These are phyloP conservation scores for Dactylellina drechsleri DNA, from an alignment of 2,329 filamentous ascomycete genomes.

Conservation along the genomic window DNA sequence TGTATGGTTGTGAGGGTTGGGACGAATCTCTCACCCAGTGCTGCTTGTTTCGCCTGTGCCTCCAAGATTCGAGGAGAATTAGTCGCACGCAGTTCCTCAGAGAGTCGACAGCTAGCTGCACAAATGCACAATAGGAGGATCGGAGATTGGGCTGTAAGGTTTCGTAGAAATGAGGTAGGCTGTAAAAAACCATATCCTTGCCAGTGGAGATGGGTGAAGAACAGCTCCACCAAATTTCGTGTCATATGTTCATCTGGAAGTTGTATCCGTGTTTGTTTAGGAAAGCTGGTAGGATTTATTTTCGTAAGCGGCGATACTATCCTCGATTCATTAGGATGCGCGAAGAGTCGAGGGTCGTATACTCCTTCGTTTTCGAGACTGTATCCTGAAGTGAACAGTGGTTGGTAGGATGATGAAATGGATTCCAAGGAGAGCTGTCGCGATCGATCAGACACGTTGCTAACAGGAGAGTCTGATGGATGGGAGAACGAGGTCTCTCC, in stretches of 20 bases:
- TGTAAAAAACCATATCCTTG: slow-evolving; percentile 52
- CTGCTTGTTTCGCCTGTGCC: slow-evolving; percentile 50
- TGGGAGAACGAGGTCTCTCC: slow-evolving; percentile 31
- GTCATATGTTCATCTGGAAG: slow-evolving; percentile 47
- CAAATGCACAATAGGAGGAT: slow-evolving; percentile 48
- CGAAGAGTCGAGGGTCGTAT: slow-evolving; percentile 40
- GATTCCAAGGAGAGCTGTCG: slow-evolving; percentile 47
- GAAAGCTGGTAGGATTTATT: slow-evolving; percentile 51
- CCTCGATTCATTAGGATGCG: slow-evolving; percentile 17
- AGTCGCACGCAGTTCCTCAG: slow-evolving; percentile 43
- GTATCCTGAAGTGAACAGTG: slow-evolving; percentile 45
- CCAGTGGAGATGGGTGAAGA: slow-evolving; percentile 54
- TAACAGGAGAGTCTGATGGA: slow-evolving; percentile 42
- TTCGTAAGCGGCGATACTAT: slow-evolving; percentile 45
- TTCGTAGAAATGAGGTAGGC: slow-evolving; percentile 40
- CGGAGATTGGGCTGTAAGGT: slow-evolving; percentile 40
- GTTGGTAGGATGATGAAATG: slow-evolving; percentile 47
- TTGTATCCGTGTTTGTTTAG: slow-evolving; percentile 46
- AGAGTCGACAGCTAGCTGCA: slow-evolving; percentile 44
- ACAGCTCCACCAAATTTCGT: slow-evolving; percentile 36
- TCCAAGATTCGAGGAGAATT: slow-evolving; percentile 46
- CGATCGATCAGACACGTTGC: slow-evolving; percentile 44
- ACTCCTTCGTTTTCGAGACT: slow-evolving; percentile 42
- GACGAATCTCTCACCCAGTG: slow-evolving; percentile 44
- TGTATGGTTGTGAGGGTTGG: slow-evolving; percentile 50